Percentiles rank a stretch among this genome's conserved stretches.
phyloP scores from a whole-genome alignment of 129 eudicot species.

The Smallanthus sonchifolius region DNA sequence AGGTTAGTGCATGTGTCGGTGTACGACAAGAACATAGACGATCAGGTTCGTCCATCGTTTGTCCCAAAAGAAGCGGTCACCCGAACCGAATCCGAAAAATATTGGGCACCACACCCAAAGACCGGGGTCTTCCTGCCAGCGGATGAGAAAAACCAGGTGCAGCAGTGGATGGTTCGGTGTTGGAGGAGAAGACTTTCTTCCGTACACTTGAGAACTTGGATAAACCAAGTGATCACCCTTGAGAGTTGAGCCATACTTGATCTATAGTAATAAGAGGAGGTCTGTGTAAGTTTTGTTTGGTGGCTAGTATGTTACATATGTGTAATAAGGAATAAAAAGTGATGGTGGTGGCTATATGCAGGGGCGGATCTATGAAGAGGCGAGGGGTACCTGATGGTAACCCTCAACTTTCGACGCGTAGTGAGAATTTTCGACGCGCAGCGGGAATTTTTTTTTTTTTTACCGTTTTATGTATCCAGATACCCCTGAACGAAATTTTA shows the following conservation, averaged over 20 bases:
- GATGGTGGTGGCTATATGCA: too few relatives aligned
- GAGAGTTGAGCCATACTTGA: not conserved
- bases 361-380: too few relatives aligned
- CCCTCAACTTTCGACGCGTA: too few relatives aligned
- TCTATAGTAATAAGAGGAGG: not conserved
- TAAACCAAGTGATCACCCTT: constrained; percentile 48
- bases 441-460: too few relatives aligned
- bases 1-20: constrained; percentile 61
- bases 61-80: constrained; percentile 68
- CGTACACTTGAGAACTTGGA: constrained; percentile 83
- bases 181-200: constrained; percentile 85
- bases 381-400: too few relatives aligned
- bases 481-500: too few relatives aligned
- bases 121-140: constrained; percentile 89
- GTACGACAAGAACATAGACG: constrained; percentile 87
- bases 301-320: constrained; percentile 7
- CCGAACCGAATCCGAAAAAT: constrained; percentile 42
- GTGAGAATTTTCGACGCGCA: too few relatives aligned
- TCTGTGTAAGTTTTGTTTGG: constrained; percentile 5
- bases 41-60: constrained; percentile 53
- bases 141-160: constrained; percentile 23
- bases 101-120: constrained; percentile 90
- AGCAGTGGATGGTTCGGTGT: constrained; percentile 37
- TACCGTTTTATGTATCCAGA: too few relatives aligned
- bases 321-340: constrained; percentile 1